Conservation (phyloP, 2,329 filamentous ascomycete species). For the Diplodia intermedia region DNA sequence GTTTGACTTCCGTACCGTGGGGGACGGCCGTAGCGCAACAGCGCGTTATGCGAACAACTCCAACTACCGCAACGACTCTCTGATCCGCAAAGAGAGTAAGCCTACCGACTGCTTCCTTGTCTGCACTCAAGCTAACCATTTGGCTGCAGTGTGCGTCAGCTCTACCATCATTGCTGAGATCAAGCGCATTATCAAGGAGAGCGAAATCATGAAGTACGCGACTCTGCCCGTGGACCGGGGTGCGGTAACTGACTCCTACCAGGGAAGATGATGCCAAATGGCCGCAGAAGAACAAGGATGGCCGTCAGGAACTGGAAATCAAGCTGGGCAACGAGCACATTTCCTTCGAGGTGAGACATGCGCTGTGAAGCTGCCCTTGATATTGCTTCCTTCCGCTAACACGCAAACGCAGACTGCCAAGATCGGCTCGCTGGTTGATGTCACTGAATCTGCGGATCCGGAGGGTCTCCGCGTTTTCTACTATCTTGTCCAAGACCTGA, state of each 20-base stretch:
- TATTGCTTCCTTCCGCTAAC: background rate
- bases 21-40: constrained; percentile 90
- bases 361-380: background rate
- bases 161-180: constrained; percentile 90
- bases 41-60: constrained; percentile 99
- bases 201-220: constrained; percentile 94
- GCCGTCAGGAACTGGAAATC: constrained; percentile 94
- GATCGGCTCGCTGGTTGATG: constrained; percentile 95
- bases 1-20: constrained; percentile 93
- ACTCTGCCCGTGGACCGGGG: background rate
- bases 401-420: constrained; percentile 78
- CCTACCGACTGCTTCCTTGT: background rate
- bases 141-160: constrained; percentile 85
- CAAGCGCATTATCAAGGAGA: constrained; percentile 94
- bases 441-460: constrained; percentile 93
- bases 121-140: background rate
- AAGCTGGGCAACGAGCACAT: constrained; percentile 94
- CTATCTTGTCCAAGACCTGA: constrained; percentile 96
- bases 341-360: constrained; percentile 82
- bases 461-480: constrained; percentile 98
- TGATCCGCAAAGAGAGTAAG: constrained; percentile 99
- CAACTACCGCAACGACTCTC: constrained; percentile 97
- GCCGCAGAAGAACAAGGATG: constrained; percentile 99
- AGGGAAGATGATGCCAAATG: constrained; percentile 98
- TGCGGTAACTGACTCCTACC: constrained; percentile 38